phyloP scores from a whole-genome alignment of 352 stramenopile species.

The Phytophthora pisi region DNA sequence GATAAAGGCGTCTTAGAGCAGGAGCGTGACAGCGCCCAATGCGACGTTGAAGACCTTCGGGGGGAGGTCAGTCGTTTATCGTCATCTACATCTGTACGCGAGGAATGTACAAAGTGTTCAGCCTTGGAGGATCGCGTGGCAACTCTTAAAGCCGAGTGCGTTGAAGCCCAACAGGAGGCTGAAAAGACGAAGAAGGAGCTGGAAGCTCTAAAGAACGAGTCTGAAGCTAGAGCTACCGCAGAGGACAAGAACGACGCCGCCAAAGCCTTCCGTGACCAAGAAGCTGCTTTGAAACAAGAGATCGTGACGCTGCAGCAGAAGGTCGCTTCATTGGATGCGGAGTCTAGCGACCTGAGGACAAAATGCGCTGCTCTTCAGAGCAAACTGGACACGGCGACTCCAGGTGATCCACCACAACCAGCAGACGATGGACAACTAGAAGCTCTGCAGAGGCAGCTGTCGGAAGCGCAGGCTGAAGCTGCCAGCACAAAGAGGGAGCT shows the following conservation, averaged over 20 bases:
- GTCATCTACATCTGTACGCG: background rate
- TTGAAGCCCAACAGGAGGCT: constrained; percentile 9
- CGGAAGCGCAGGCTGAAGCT: constrained; percentile 15
- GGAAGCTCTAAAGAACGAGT: constrained; percentile 8
- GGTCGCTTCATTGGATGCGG: constrained; percentile 16
- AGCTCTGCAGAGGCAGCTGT: constrained; percentile 19
- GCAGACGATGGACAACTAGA: constrained; percentile 14
- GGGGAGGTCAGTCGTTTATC: constrained; percentile 8
- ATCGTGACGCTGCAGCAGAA: constrained; percentile 17
- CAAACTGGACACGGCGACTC: constrained; percentile 2
- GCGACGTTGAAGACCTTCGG: constrained; percentile 18
- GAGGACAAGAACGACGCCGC: constrained; percentile 12
- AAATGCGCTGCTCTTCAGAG: constrained; percentile 19
- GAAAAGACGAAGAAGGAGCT: constrained; percentile 25
- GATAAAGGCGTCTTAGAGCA: constrained; percentile 22
- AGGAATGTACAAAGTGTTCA: constrained; percentile 23
- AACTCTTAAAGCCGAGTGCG: constrained; percentile 19
- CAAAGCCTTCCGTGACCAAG: constrained; percentile 20
- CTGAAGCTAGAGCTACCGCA: constrained; percentile 4
- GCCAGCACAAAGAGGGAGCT: constrained; percentile 33
- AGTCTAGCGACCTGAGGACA: constrained; percentile 12
- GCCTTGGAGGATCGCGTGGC: constrained; percentile 14
- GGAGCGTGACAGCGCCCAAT: constrained; percentile 6
- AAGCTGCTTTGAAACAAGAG: constrained; percentile 27
- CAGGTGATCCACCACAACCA: background rate